phyloP scores from a whole-genome alignment of 805 yeast genomes.

The Candida boleticola region DNA sequence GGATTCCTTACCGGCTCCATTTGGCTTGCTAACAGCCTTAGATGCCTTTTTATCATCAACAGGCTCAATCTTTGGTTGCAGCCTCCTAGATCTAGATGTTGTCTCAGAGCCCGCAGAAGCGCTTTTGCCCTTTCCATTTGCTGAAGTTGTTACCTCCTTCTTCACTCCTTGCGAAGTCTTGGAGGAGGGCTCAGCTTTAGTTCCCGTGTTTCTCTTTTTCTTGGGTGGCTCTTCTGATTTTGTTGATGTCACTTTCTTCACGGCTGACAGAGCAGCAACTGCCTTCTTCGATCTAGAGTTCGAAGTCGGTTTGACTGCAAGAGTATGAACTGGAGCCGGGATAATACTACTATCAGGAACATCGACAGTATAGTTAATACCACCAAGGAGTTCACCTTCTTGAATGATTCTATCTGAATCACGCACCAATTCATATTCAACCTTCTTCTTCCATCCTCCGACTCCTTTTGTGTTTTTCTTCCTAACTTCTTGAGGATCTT shows the following conservation, averaged over 20 bases:
- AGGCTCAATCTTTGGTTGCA: no score
- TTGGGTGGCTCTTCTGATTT: neutral
- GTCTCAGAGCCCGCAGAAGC: no score
- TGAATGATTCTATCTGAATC: slow-evolving; percentile 58
- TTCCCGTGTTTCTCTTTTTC: slow-evolving; percentile 4
- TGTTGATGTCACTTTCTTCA: neutral
- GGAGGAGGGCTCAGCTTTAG: no score
- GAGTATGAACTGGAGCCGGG: neutral
- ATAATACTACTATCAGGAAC: neutral
- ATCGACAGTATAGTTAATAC: slow-evolving; percentile 17
- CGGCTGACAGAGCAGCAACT: neutral
- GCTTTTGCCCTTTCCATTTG: no score
- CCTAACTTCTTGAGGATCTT: slow-evolving; percentile 65
- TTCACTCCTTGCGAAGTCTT: no score
- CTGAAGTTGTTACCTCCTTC: no score
- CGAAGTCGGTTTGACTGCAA: neutral
- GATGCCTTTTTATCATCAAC: no score
- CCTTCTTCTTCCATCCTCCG: slow-evolving; percentile 54
- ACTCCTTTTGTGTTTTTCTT: slow-evolving; percentile 45
- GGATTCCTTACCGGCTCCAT: no score
- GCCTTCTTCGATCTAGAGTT: neutral
- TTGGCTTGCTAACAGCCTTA: no score
- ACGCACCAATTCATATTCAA: slow-evolving; percentile 64
- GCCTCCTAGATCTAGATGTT: no score
- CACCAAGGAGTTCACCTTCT: slow-evolving; percentile 41